These are phyloP conservation scores for Backusella liffmaniae DNA, from an alignment of 192 early-diverging fungal species.

Conservation along the genomic window DNA sequence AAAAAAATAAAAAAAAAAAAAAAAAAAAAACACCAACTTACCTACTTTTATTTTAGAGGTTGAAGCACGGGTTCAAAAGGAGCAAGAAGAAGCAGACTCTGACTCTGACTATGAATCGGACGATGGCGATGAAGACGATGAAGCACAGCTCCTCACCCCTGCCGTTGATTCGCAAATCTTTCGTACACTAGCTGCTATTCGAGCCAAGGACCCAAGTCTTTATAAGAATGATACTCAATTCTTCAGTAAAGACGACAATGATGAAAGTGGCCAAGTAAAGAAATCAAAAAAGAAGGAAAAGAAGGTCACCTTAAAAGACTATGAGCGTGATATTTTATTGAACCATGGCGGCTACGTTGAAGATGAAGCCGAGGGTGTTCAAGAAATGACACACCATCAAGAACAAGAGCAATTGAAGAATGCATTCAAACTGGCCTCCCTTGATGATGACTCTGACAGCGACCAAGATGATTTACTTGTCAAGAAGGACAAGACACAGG, in stretches of 20 bases:
- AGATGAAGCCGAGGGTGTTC: slow-evolving; percentile 41
- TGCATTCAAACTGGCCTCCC: slow-evolving; percentile 59
- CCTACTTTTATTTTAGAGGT: background rate
- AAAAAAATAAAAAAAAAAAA: too few species aligned
- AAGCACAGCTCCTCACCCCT: slow-evolving; percentile 80
- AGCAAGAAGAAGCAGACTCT: background rate
- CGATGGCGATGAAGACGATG: slow-evolving; percentile 79
- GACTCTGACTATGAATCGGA: slow-evolving; percentile 59
- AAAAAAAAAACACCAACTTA: background rate
- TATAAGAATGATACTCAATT: slow-evolving; percentile 79
- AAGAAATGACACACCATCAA: slow-evolving; percentile 71
- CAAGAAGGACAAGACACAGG: slow-evolving; percentile 69
- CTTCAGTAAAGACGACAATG: slow-evolving; percentile 70
- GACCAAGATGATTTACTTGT: slow-evolving; percentile 61
- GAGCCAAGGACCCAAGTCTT: slow-evolving; percentile 72
- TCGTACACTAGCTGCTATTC: slow-evolving; percentile 84
- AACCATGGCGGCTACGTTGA: slow-evolving; percentile 51
- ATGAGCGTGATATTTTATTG: slow-evolving; percentile 79
- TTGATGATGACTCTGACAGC: slow-evolving; percentile 53
- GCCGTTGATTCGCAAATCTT: slow-evolving; percentile 92
- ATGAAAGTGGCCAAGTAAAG: slow-evolving; percentile 55
- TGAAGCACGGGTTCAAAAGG: slow-evolving; percentile 2
- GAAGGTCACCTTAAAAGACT: slow-evolving; percentile 80
- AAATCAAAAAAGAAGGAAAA: slow-evolving; percentile 57
- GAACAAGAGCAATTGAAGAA: slow-evolving; percentile 81